phyloP scores from a whole-genome alignment of 176 grass and related monocot species.

The Oryza brachyantha region DNA sequence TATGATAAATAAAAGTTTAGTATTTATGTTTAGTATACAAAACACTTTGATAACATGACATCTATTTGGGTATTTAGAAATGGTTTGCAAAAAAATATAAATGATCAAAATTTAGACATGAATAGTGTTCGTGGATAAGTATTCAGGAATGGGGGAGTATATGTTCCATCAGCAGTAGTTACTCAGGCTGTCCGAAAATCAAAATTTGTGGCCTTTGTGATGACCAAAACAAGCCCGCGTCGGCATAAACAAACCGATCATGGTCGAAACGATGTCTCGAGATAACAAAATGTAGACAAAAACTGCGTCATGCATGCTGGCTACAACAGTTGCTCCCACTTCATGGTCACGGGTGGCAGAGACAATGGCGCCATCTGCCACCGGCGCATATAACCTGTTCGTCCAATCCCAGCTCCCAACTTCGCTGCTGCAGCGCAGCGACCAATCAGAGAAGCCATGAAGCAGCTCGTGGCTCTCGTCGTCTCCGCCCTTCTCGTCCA shows the following conservation, averaged over 20 bases:
- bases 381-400: neutral
- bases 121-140: too few species aligned
- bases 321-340: neutral
- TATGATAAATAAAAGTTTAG: too few species aligned
- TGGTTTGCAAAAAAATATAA: too few species aligned
- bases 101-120: too few species aligned
- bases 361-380: neutral
- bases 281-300: neutral
- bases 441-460: neutral
- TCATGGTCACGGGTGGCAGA: conserved; percentile 20
- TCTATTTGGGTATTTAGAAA: too few species aligned
- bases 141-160: too few species aligned
- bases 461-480: conserved; percentile 1
- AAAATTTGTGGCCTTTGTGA: neutral
- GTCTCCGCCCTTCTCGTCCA: neutral
- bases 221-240: neutral
- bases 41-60: too few species aligned
- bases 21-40: too few species aligned
- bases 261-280: neutral
- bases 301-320: neutral
- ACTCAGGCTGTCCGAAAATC: too few species aligned
- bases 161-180: too few species aligned
- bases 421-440: neutral
- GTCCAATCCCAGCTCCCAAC: neutral
- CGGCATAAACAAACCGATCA: neutral